A percentile compares a stretch with the other conserved stretches of the same genome.
These are phyloP conservation scores for Stemphylium beticola DNA, from an alignment of 2,329 filamentous ascomycete species.

Conservation along the genomic window DNA sequence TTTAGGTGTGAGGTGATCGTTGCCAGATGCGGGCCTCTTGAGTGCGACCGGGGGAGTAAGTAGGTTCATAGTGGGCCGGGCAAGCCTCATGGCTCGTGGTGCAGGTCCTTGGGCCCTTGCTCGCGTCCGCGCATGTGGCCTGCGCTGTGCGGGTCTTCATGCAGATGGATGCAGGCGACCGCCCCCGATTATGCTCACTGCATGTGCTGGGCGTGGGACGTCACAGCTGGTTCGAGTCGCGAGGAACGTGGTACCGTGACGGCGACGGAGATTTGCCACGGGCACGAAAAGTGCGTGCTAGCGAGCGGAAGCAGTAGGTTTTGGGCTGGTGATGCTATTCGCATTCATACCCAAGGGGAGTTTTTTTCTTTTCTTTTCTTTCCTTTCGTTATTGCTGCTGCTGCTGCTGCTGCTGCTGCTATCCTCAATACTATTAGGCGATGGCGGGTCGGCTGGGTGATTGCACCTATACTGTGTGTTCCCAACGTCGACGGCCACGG, in stretches of 20 bases:
- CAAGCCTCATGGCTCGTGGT: slow-evolving; percentile 23
- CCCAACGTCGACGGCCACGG: slow-evolving; percentile 13
- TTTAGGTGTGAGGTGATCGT: slow-evolving; percentile 15
- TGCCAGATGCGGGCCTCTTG: slow-evolving; percentile 16
- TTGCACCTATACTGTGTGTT: slow-evolving; percentile 8
- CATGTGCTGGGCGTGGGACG: slow-evolving; percentile 8
- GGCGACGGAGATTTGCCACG: too few species aligned
- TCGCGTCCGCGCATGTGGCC: slow-evolving; percentile 25
- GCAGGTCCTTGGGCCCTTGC: slow-evolving; percentile 20
- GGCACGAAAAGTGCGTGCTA: too few species aligned
- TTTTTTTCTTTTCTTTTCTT: too few species aligned
- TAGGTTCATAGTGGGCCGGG: slow-evolving; percentile 4
- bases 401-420: background rate
- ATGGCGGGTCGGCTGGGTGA: slow-evolving; percentile 14
- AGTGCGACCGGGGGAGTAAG: background rate
- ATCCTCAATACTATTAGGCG: background rate
- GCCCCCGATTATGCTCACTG: slow-evolving; percentile 13
- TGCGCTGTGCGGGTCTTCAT: slow-evolving; percentile 31
- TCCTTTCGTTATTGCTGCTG: background rate
- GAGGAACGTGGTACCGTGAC: too few species aligned
- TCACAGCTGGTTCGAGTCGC: slow-evolving; percentile 4
- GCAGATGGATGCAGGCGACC: slow-evolving; percentile 31
- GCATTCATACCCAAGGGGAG: background rate
- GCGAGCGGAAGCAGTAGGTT: too few species aligned
- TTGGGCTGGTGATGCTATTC: background rate